These are phyloP conservation scores for Celoporthe dispersa DNA, from an alignment of 2,329 filamentous ascomycete genomes.

Conservation along the genomic window DNA sequence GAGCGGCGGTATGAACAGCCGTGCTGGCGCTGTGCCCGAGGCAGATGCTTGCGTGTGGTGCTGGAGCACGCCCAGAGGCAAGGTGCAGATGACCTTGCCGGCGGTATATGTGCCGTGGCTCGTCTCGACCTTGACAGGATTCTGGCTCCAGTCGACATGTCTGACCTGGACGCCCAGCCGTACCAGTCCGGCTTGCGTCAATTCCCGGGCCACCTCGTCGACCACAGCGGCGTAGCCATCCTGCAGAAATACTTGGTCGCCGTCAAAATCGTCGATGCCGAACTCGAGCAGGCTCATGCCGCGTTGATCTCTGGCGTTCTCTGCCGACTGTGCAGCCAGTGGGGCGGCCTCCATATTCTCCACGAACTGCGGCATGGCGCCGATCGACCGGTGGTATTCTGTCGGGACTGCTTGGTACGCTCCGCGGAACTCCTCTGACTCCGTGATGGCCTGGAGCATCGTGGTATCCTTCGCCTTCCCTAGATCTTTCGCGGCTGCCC, in stretches of 20 bases:
- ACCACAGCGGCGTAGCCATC: conserved; percentile 19
- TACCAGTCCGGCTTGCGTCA: conserved; percentile 14
- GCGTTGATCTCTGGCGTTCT: conserved; percentile 4
- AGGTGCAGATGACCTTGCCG: conserved; percentile 16
- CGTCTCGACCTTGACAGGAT: conserved; percentile 13
- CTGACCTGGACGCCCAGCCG: conserved; percentile 7
- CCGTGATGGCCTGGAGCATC: conserved; percentile 14
- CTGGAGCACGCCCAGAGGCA: conserved; percentile 21
- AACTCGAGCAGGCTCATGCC: conserved; percentile 24
- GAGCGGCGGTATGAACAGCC: conserved; percentile 16
- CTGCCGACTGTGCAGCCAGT: conserved; percentile 22
- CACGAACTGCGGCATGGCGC: conserved; percentile 20
- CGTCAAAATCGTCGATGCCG: conserved; percentile 19
- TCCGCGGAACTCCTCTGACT: conserved; percentile 10
- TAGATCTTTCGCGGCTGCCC: not conserved
- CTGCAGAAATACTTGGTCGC: conserved; percentile 23
- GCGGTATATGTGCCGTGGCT: conserved; percentile 14
- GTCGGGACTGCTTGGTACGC: not conserved
- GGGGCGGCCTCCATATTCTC: conserved; percentile 23
- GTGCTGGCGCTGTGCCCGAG: not conserved
- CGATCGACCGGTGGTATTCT: conserved; percentile 17
- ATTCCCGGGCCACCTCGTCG: conserved; percentile 16
- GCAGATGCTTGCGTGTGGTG: not conserved
- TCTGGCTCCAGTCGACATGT: conserved; percentile 15
- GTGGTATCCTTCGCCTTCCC: conserved; percentile 14